Evolutionary conservation across 768 basidiomycete species (phyloP).

Genomic region (Tulasnella sp.): DNA sequence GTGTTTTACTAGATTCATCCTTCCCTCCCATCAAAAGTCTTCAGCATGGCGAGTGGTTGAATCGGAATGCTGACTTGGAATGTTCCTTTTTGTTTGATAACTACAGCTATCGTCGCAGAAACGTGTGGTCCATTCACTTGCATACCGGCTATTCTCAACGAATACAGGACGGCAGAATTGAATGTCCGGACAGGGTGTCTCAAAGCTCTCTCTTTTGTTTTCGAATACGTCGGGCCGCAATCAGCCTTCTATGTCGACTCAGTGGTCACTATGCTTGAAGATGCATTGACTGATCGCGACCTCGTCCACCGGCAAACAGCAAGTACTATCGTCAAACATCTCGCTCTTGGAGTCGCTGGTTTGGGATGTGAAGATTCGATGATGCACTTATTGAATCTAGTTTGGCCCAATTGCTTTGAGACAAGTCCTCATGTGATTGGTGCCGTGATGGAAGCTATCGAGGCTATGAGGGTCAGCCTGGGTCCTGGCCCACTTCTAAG

Average conservation of each 20-base stretch:
- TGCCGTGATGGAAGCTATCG: conserved; percentile 95
- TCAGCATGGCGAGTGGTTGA: neutral
- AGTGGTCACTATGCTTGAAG: conserved; percentile 95
- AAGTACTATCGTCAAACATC: conserved; percentile 94
- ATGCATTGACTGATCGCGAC: conserved; percentile 94
- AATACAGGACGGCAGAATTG: conserved; percentile 94
- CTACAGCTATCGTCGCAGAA: conserved; percentile 78
- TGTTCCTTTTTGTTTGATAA: neutral
- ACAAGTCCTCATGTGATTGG: conserved; percentile 97
- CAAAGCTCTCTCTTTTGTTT: conserved; percentile 96
- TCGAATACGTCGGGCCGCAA: conserved; percentile 96
- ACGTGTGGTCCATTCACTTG: conserved; percentile 97
- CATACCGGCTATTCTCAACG: conserved; percentile 96
- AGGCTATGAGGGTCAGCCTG: conserved; percentile 91
- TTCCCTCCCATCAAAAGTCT: too few relatives aligned
- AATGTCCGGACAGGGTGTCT: conserved; percentile 98
- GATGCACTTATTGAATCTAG: conserved; percentile 93
- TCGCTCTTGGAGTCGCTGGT: conserved; percentile 92
- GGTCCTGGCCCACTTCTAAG: conserved; percentile 87
- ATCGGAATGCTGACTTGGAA: neutral
- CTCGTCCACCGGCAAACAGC: conserved; percentile 97
- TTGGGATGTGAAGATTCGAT: conserved; percentile 97
- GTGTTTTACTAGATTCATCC: conserved; percentile 12
- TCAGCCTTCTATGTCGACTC: conserved; percentile 96
- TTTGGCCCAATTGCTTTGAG: conserved; percentile 99